Conservation (phyloP, 768 basidiomycete species). For the Cystofilobasidium macerans region DNA sequence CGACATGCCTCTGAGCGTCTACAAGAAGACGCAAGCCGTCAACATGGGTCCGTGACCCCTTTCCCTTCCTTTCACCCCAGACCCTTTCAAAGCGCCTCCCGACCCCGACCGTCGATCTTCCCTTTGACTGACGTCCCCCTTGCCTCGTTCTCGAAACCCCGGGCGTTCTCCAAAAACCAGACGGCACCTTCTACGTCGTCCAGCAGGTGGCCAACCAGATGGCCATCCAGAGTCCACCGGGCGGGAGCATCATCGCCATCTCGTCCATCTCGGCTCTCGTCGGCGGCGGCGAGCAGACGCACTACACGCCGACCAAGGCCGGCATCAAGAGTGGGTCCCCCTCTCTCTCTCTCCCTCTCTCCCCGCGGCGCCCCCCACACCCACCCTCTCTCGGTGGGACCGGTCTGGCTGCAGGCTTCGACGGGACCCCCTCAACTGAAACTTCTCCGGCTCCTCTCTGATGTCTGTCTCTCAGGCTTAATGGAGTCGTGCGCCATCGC, state of each 20-base stretch:
- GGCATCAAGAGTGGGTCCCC: slow-evolving; percentile 48
- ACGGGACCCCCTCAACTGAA: too few relatives aligned
- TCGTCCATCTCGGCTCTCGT: slow-evolving; percentile 71
- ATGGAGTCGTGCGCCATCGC: slow-evolving; percentile 74
- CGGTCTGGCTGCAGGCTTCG: too few relatives aligned
- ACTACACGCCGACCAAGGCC: slow-evolving; percentile 72
- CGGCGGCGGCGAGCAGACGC: slow-evolving; percentile 61
- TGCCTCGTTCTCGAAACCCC: too few relatives aligned
- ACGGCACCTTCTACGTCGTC: slow-evolving; percentile 56
- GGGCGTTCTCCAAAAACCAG: background rate
- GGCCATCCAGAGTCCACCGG: slow-evolving; percentile 56
- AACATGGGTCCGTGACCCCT: slow-evolving; percentile 44
- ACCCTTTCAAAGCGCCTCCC: background rate
- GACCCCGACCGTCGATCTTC: too few relatives aligned
- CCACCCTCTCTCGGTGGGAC: too few relatives aligned
- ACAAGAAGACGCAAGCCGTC: slow-evolving; percentile 56
- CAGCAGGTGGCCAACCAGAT: slow-evolving; percentile 63
- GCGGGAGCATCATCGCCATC: slow-evolving; percentile 63
- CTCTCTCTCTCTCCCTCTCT: background rate
- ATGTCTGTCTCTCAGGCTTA: too few relatives aligned
- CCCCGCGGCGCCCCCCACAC: background rate
- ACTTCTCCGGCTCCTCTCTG: too few relatives aligned
- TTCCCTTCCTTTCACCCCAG: background rate
- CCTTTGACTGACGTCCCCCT: too few relatives aligned
- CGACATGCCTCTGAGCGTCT: slow-evolving; percentile 51